Conservation (phyloP, 2,329 filamentous ascomycete genomes). For the Scedosporium apiospermum region DNA sequence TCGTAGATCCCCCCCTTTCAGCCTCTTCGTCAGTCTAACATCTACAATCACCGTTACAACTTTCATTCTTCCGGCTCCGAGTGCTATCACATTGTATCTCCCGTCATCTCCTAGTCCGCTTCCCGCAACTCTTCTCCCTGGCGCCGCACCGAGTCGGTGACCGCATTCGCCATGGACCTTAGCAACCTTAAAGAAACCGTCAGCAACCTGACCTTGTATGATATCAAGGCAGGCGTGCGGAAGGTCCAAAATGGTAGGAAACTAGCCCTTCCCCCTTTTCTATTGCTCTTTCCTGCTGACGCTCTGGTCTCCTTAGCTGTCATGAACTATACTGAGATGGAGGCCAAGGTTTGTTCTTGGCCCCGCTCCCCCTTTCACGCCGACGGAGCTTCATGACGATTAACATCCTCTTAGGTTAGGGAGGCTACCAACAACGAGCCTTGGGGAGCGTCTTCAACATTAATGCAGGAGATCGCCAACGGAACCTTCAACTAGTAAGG, state of each 20-base stretch:
- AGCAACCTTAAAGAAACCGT: conserved; percentile 78
- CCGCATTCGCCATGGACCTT: conserved; percentile 61
- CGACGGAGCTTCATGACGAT: conserved; percentile 7
- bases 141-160: neutral
- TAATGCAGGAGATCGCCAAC: conserved; percentile 98
- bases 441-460: conserved; percentile 75
- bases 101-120: too few relatives aligned
- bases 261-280: neutral
- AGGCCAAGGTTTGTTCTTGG: conserved; percentile 46
- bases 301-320: conserved; percentile 51
- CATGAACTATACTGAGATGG: conserved; percentile 98
- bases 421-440: conserved; percentile 99
- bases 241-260: conserved; percentile 88
- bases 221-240: conserved; percentile 86
- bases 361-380: conserved; percentile 5
- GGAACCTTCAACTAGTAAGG: conserved; percentile 95
- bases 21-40: too few relatives aligned
- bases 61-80: too few relatives aligned
- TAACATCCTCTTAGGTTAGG: conserved; percentile 54
- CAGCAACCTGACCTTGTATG: conserved; percentile 86
- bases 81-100: too few relatives aligned
- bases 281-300: conserved; percentile 17
- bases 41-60: too few relatives aligned
- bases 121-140: too few relatives aligned
- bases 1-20: too few relatives aligned